Evolutionary conservation across 2,329 filamentous ascomycete species (phyloP).

Genomic region (Botrytis galanthina): DNA sequence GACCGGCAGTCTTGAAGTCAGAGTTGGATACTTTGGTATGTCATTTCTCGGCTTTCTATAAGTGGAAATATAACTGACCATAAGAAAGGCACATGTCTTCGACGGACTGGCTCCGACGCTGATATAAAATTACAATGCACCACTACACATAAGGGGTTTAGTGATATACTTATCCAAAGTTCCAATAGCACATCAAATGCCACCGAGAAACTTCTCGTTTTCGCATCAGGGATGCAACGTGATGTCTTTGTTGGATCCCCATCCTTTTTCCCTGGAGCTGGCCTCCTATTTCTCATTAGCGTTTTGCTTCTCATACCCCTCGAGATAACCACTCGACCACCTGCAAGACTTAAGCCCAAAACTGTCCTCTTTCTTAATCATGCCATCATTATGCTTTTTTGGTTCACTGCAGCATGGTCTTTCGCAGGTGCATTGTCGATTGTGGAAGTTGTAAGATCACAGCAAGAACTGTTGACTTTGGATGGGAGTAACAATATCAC

Average conservation of each 20-base stretch:
- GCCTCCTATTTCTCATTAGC: conserved; percentile 1
- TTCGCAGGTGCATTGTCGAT: neutral
- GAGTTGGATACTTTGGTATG: conserved; percentile 15
- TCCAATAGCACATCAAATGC: neutral
- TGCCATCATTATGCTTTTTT: neutral
- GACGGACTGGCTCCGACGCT: neutral
- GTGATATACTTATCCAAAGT: neutral
- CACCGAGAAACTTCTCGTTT: neutral
- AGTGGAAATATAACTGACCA: neutral
- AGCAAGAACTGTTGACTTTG: conserved; percentile 7
- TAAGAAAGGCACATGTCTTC: neutral
- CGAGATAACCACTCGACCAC: neutral
- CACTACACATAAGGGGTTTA: neutral
- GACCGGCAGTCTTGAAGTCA: neutral
- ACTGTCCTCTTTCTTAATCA: conserved; percentile 4
- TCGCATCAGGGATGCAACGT: neutral
- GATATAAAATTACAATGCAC: neutral
- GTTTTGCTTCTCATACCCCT: conserved; percentile 4
- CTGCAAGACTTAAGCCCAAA: neutral
- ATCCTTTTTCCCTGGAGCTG: conserved; percentile 8
- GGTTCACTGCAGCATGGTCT: conserved; percentile 3
- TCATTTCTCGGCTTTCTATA: neutral
- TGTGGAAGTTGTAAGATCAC: neutral
- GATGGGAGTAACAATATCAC: neutral
- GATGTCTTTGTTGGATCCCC: conserved; percentile 6